Evolutionary conservation across 495 filamentous ascomycete genomes (phyloP).

Genomic region (Astrothelium macrocarpum): DNA sequence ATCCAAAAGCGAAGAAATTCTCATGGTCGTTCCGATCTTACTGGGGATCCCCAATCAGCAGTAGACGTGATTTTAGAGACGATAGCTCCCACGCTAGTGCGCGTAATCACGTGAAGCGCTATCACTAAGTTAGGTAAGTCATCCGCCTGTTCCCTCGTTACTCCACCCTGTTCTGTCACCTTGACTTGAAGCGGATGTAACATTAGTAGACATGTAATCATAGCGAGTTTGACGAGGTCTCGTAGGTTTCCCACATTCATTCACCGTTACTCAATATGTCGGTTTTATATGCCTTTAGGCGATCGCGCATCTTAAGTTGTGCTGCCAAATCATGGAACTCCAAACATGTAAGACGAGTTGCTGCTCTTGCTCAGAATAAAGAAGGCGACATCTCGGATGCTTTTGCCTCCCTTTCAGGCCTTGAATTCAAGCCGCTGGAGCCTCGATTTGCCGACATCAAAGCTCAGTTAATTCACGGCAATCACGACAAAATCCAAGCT

Average conservation of each 20-base stretch:
- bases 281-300: conserved; percentile 10
- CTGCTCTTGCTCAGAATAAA: conserved; percentile 23
- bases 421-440: conserved; percentile 53
- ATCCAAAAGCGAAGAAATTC: no score
- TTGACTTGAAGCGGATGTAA: no score
- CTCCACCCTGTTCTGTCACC: no score
- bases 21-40: no score
- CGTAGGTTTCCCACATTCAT: neutral
- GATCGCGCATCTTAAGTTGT: neutral
- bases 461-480: conserved; percentile 47
- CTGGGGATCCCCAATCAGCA: neutral
- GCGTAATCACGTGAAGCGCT: neutral
- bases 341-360: conserved; percentile 7
- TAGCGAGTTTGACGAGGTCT: neutral
- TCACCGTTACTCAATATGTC: conserved; percentile 9
- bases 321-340: neutral
- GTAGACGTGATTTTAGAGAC: neutral
- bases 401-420: conserved; percentile 70
- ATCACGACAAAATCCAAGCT: conserved; percentile 49
- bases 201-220: neutral
- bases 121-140: no score
- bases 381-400: conserved; percentile 73
- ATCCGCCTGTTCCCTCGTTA: no score
- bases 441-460: conserved; percentile 73
- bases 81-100: neutral